Evolutionary conservation across 176 grass and related monocot species (phyloP).

Genomic region (Rhipidocladum racemiflorum): DNA sequence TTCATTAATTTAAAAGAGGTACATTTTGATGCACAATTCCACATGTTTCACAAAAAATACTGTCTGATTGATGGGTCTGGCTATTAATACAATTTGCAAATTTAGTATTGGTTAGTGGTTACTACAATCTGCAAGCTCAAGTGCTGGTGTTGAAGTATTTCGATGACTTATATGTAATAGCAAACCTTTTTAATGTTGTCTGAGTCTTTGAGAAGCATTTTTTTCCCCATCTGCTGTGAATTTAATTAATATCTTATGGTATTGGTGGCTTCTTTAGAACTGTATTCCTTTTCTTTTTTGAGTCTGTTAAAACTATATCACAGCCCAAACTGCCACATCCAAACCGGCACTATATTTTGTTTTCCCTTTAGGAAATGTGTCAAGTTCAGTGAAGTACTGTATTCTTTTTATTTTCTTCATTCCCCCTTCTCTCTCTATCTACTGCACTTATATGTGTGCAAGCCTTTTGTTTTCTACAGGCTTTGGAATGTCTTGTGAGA

Average conservation of each 20-base stretch:
- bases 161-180: not conserved
- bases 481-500: constrained; percentile 95
- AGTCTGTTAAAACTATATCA: not conserved
- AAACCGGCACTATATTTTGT: not conserved
- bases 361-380: not conserved
- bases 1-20: not conserved
- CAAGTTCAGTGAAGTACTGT: not conserved
- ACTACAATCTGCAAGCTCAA: not conserved
- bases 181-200: not conserved
- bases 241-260: constrained; percentile 15
- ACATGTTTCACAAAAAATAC: constrained; percentile 13
- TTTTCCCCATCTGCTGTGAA: not conserved
- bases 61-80: not conserved
- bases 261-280: not conserved
- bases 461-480: constrained; percentile 43
- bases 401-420: not conserved
- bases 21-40: not conserved
- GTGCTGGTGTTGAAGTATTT: constrained; percentile 8
- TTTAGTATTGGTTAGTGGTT: constrained; percentile 8
- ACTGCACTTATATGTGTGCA: constrained; percentile 18
- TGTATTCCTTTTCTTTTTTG: not conserved
- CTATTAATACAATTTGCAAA: constrained; percentile 9
- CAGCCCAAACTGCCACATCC: not conserved
- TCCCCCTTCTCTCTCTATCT: not conserved
- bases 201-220: constrained; percentile 5